Evolutionary conservation across 2,329 filamentous ascomycete species (phyloP).

Genomic region (Akanthomyces uredinophilus): DNA sequence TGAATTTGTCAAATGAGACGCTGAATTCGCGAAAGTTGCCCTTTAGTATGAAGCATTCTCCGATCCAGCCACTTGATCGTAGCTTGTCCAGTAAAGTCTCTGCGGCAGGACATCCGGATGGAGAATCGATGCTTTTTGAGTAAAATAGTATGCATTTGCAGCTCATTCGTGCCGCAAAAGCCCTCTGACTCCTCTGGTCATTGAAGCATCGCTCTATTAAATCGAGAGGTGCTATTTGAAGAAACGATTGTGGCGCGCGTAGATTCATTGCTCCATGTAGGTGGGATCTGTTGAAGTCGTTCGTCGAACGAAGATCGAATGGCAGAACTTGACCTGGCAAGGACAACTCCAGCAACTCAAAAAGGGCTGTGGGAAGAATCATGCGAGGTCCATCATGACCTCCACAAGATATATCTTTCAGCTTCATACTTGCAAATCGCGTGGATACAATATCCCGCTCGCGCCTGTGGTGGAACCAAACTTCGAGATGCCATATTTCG

Average conservation of each 20-base stretch:
- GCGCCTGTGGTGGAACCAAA: conserved; percentile 52
- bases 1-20: conserved; percentile 46
- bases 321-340: conserved; percentile 40
- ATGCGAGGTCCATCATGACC: conserved; percentile 35
- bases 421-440: conserved; percentile 40
- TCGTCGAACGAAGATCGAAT: conserved; percentile 44
- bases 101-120: conserved; percentile 48
- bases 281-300: conserved; percentile 46
- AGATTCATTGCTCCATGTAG: conserved; percentile 49
- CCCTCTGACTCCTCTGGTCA: conserved; percentile 42
- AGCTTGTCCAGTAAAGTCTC: conserved; percentile 42
- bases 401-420: conserved; percentile 31
- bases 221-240: conserved; percentile 43
- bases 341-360: conserved; percentile 46
- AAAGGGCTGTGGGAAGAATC: conserved; percentile 48
- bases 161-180: conserved; percentile 42
- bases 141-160: conserved; percentile 50
- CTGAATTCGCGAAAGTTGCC: conserved; percentile 53
- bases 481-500: conserved; percentile 45
- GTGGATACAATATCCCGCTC: conserved; percentile 42
- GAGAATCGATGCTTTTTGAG: conserved; percentile 43
- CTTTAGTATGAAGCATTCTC: conserved; percentile 50
- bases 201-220: conserved; percentile 46
- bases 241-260: conserved; percentile 44
- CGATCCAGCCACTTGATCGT: conserved; percentile 42